A percentile compares a stretch with the other conserved stretches of the same genome.
Conservation (phyloP, 1,139 yeast species). For the Lodderomyces margitis region DNA sequence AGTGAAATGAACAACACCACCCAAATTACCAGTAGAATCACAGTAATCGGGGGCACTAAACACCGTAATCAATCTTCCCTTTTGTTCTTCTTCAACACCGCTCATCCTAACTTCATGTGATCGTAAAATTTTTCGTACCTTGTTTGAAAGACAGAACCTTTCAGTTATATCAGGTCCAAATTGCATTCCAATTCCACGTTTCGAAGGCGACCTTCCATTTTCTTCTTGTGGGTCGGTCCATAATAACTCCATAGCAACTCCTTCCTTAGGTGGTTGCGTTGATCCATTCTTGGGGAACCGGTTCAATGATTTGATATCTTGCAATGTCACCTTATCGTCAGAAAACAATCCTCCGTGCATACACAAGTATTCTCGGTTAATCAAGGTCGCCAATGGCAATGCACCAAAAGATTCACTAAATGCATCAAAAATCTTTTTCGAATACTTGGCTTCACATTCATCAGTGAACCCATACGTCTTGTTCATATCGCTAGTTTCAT, state of each 20-base stretch:
- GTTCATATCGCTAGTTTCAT: constrained; percentile 96
- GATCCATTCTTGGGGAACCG: constrained; percentile 56
- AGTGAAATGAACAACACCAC: constrained; percentile 75
- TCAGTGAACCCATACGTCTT: constrained; percentile 95
- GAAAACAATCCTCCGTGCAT: constrained; percentile 97
- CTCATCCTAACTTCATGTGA: constrained; percentile 94
- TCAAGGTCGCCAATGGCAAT: constrained; percentile 81
- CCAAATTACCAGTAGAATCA: constrained; percentile 86
- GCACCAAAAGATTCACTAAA: constrained; percentile 86
- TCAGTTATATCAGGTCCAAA: constrained; percentile 96
- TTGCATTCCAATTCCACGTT: constrained; percentile 93
- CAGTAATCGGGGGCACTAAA: constrained; percentile 98
- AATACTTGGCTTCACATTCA: constrained; percentile 89
- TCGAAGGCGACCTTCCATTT: constrained; percentile 81
- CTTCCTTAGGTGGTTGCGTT: constrained; percentile 86
- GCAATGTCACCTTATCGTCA: constrained; percentile 65
- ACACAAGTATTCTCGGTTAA: constrained; percentile 74
- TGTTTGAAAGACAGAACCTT: constrained; percentile 68
- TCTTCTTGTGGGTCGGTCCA: constrained; percentile 95
- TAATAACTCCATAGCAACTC: constrained; percentile 90
- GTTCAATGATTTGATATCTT: constrained; percentile 71
- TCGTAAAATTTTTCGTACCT: constrained; percentile 76
- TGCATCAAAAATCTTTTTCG: constrained; percentile 76
- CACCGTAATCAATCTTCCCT: constrained; percentile 82
- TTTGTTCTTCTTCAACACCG: constrained; percentile 87